Evolutionary conservation across 768 basidiomycete genomes (phyloP).

Genomic region (Mycena metata): DNA sequence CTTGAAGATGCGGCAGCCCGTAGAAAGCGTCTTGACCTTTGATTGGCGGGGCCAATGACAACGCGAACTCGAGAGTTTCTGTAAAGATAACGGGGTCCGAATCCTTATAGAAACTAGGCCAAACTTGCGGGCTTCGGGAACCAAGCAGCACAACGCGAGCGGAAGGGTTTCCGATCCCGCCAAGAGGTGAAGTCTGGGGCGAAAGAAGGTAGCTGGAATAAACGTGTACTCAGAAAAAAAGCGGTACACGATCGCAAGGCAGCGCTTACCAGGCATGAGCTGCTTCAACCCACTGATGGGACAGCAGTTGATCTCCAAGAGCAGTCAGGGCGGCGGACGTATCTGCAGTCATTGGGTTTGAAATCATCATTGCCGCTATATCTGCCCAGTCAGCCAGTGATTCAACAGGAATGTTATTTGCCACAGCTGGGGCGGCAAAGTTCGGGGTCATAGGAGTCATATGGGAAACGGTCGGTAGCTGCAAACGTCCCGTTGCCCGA

Average conservation of each 20-base stretch:
- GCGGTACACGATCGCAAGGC: neutral
- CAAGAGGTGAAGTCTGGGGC: slow-evolving; percentile 81
- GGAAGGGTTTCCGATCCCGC: slow-evolving; percentile 75
- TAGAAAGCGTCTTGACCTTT: slow-evolving; percentile 91
- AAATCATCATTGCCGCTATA: slow-evolving; percentile 85
- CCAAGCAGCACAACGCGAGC: slow-evolving; percentile 82
- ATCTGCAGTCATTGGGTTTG: slow-evolving; percentile 76
- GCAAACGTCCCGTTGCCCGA: slow-evolving; percentile 55
- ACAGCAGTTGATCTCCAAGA: slow-evolving; percentile 85
- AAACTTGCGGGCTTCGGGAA: slow-evolving; percentile 67
- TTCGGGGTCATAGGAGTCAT: slow-evolving; percentile 76
- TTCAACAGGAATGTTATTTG: slow-evolving; percentile 68
- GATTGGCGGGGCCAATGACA: slow-evolving; percentile 75
- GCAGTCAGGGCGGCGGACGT: slow-evolving; percentile 82
- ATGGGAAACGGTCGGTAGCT: slow-evolving; percentile 51
- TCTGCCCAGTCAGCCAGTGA: slow-evolving; percentile 87
- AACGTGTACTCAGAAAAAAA: slow-evolving; percentile 33
- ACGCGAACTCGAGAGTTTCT: slow-evolving; percentile 92
- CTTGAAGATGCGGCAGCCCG: slow-evolving; percentile 89
- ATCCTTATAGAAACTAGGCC: slow-evolving; percentile 70
- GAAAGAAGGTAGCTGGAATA: slow-evolving; percentile 84
- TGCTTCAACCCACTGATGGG: slow-evolving; percentile 82
- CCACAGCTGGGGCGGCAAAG: slow-evolving; percentile 61
- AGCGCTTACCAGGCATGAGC: slow-evolving; percentile 89
- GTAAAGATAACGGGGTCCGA: slow-evolving; percentile 85